A percentile compares a stretch with the other conserved stretches of the same genome.
phyloP scores from a whole-genome alignment of 2,329 filamentous ascomycete genomes.

The Elsinoe batatas region DNA sequence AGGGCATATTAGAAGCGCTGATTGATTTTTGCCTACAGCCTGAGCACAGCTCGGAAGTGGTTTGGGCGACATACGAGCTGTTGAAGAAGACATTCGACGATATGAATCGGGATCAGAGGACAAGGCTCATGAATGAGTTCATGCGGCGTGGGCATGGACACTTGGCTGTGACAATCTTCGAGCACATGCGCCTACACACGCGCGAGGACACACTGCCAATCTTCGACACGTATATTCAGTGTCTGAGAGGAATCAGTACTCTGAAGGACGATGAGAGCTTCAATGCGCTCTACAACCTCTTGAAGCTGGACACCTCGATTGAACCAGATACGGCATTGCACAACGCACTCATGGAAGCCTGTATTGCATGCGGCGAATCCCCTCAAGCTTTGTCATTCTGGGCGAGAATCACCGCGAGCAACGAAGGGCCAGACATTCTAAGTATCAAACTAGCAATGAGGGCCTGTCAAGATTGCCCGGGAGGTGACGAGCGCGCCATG shows the following conservation, averaged over 20 bases:
- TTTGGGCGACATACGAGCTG: constrained; percentile 53
- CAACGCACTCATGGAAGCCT: constrained; percentile 82
- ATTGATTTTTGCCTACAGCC: constrained; percentile 57
- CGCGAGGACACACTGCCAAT: constrained; percentile 55
- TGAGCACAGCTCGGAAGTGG: constrained; percentile 51
- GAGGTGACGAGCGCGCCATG: constrained; percentile 36
- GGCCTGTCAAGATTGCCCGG: constrained; percentile 55
- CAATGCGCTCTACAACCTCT: constrained; percentile 76
- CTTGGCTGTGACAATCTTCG: constrained; percentile 78
- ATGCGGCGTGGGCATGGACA: constrained; percentile 79
- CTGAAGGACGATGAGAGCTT: constrained; percentile 47
- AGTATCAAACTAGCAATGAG: constrained; percentile 74
- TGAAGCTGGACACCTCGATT: constrained; percentile 81
- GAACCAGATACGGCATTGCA: constrained; percentile 65
- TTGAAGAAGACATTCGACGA: constrained; percentile 49
- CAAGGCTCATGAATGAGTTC: constrained; percentile 69
- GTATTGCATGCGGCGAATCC: constrained; percentile 58
- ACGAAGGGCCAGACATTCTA: constrained; percentile 77
- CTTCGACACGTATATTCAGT: constrained; percentile 64
- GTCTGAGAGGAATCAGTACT: constrained; percentile 58
- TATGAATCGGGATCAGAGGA: constrained; percentile 55
- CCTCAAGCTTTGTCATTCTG: constrained; percentile 66
- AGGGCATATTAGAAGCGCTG: constrained; percentile 55
- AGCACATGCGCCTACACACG: constrained; percentile 79
- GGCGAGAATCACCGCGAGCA: constrained; percentile 69